Evolutionary conservation across 768 basidiomycete species (phyloP).

Genomic region (Atractiella rhizophila): DNA sequence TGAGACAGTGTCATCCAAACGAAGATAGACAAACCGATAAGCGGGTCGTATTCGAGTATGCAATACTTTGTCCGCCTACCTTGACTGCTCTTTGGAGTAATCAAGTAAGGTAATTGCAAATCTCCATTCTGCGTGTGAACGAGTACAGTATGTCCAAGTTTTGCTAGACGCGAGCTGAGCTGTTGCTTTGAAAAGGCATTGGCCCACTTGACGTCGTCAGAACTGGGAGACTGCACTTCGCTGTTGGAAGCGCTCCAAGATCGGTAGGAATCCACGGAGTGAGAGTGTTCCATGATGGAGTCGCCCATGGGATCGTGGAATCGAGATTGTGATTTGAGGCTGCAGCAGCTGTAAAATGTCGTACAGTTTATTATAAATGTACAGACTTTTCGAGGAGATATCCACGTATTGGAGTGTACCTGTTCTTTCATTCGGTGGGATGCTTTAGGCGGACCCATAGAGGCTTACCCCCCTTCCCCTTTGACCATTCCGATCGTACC

Average conservation of each 20-base stretch:
- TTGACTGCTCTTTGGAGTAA: slow-evolving; percentile 43
- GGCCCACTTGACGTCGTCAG: slow-evolving; percentile 19
- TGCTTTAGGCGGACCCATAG: no score
- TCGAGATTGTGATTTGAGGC: slow-evolving; percentile 50
- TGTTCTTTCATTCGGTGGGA: no score
- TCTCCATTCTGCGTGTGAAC: slow-evolving; percentile 9
- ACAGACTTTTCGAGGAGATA: no score
- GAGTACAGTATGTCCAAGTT: neutral
- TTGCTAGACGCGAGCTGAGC: slow-evolving; percentile 17
- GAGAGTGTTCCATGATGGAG: slow-evolving; percentile 57
- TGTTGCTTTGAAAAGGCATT: slow-evolving; percentile 19
- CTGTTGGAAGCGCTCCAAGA: slow-evolving; percentile 31
- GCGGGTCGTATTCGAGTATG: slow-evolving; percentile 44
- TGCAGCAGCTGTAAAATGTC: no score
- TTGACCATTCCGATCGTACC: no score
- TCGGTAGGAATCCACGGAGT: slow-evolving; percentile 51
- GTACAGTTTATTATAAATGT: no score
- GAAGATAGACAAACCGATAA: slow-evolving; percentile 72
- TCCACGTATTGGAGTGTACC: no score
- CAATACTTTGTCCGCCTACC: slow-evolving; percentile 35
- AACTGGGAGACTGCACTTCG: neutral
- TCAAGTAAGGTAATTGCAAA: slow-evolving; percentile 25
- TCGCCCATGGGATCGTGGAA: slow-evolving; percentile 79
- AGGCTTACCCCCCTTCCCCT: no score
- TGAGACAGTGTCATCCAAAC: no score